phyloP scores from a whole-genome alignment of 208 protist genomes.

The Leishmania amazonensis region DNA sequence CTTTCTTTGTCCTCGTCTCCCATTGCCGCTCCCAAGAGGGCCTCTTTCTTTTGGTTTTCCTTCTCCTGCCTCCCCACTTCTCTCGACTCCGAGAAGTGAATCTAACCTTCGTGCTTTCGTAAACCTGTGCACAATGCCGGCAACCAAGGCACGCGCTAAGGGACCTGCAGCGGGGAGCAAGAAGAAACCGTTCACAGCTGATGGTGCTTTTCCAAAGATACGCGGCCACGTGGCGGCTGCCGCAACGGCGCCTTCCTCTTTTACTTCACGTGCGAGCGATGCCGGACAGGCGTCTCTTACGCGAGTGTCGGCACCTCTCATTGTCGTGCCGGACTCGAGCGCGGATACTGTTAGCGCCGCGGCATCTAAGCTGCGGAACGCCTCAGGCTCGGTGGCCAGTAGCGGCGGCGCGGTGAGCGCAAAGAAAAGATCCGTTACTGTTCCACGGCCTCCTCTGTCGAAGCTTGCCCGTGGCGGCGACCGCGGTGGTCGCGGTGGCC shows the following conservation, averaged over 20 bases:
- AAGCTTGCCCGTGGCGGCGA: constrained; percentile 3
- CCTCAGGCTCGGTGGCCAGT: constrained; percentile 28
- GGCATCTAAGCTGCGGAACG: constrained; percentile 5
- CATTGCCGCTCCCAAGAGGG: not conserved
- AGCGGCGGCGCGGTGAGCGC: constrained; percentile 5
- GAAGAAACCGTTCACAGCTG: constrained; percentile 19
- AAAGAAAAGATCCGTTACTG: constrained; percentile 16
- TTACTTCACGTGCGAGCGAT: not conserved
- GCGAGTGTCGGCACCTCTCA: not conserved
- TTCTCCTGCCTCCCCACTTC: not conserved
- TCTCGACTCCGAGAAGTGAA: not conserved
- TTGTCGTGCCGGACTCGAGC: not conserved
- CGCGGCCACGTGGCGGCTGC: not conserved
- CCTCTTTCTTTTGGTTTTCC: not conserved
- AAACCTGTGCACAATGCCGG: constrained; percentile 7
- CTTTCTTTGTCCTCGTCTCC: not conserved
- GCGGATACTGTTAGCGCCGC: not conserved
- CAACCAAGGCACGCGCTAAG: constrained; percentile 4
- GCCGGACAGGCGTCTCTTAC: constrained; percentile 6
- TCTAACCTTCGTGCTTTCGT: not conserved
- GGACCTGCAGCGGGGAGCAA: constrained; percentile 1
- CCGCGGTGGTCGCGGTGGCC: not conserved
- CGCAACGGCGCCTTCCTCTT: not conserved
- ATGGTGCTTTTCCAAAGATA: constrained; percentile 18
- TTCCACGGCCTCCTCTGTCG: constrained; percentile 4